Evolutionary conservation across 2,329 filamentous ascomycete species (phyloP).

Genomic region (Colletotrichum melonis): DNA sequence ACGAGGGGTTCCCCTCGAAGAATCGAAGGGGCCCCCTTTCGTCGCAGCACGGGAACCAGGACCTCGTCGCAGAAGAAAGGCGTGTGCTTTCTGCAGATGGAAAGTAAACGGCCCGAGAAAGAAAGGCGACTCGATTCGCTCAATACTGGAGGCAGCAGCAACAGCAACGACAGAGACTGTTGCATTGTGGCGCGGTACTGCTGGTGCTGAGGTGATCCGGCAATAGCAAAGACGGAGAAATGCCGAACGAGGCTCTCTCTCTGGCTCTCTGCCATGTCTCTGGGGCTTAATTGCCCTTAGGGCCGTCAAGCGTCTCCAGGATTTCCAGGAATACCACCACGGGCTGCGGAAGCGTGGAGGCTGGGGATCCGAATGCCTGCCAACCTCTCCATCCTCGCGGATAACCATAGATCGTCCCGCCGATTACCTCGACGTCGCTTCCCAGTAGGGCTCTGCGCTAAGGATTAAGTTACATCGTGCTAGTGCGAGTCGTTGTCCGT

Average conservation of each 20-base stretch:
- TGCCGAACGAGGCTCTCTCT: conserved; percentile 26
- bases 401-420: conserved; percentile 20
- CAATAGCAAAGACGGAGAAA: conserved; percentile 5
- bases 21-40: not conserved
- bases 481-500: not conserved
- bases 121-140: not conserved
- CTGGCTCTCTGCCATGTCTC: not conserved
- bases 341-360: not conserved
- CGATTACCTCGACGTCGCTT: not conserved
- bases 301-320: not conserved
- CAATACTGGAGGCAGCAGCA: not conserved
- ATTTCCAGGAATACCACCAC: not conserved
- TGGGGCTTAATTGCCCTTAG: conserved; percentile 13
- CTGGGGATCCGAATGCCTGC: conserved; percentile 18
- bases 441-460: not conserved
- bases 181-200: conserved; percentile 24
- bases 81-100: conserved; percentile 14
- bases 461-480: not conserved
- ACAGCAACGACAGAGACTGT: conserved; percentile 25
- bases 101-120: not conserved
- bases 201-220: conserved; percentile 29
- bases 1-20: conserved; percentile 8
- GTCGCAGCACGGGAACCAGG: conserved; percentile 17
- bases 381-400: conserved; percentile 17
- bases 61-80: conserved; percentile 19